Conservation (phyloP, 2,329 filamentous ascomycete species). For the Cyanodermella asteris region DNA sequence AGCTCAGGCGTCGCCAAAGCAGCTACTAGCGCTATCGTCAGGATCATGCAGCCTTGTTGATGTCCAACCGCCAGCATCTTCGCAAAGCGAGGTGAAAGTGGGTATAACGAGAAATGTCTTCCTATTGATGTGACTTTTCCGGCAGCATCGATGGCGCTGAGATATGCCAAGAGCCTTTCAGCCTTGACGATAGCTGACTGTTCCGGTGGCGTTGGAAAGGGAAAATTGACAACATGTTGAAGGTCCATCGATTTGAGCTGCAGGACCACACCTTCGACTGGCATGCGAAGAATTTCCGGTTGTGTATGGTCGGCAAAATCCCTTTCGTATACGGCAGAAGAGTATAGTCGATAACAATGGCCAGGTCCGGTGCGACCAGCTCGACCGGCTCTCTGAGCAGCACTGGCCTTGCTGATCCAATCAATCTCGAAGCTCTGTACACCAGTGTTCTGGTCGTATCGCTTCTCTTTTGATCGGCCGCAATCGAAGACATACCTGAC, state of each 20-base stretch:
- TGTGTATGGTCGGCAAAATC: constrained; percentile 72
- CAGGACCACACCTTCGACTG: constrained; percentile 77
- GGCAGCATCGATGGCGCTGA: constrained; percentile 52
- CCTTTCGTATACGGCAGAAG: constrained; percentile 72
- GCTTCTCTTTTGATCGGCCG: constrained; percentile 76
- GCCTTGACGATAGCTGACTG: constrained; percentile 55
- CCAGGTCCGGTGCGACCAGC: constrained; percentile 88
- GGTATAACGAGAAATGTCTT: constrained; percentile 66
- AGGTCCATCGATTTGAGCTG: constrained; percentile 91
- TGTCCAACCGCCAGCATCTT: constrained; percentile 82
- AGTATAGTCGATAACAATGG: constrained; percentile 88
- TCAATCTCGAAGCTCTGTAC: constrained; percentile 89
- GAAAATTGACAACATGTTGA: constrained; percentile 77
- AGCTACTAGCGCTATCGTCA: constrained; percentile 73
- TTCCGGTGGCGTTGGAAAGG: constrained; percentile 81
- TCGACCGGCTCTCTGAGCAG: constrained; percentile 75
- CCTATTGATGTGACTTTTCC: constrained; percentile 64
- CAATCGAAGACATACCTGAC: constrained; percentile 93
- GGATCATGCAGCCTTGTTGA: constrained; percentile 58
- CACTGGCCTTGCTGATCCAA: constrained; percentile 96
- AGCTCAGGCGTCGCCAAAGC: constrained; percentile 73
- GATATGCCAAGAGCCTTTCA: constrained; percentile 65
- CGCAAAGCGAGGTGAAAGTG: constrained; percentile 71
- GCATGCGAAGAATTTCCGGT: constrained; percentile 75
- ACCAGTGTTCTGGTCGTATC: constrained; percentile 67